These are phyloP conservation scores for Fusarium sororula DNA, from an alignment of 2,329 filamentous ascomycete genomes.

Conservation along the genomic window DNA sequence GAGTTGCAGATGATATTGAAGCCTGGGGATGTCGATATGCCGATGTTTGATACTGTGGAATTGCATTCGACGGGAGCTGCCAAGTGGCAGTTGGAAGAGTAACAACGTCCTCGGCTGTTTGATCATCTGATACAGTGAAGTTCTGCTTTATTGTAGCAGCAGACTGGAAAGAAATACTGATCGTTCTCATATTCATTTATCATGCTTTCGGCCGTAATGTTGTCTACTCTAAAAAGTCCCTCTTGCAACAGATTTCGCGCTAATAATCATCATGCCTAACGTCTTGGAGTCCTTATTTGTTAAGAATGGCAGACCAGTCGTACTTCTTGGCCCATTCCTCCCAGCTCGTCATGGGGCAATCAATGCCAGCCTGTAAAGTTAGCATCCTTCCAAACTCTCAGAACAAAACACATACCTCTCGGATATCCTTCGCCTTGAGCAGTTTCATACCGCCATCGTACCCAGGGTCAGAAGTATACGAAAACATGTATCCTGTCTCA, in stretches of 20 bases:
- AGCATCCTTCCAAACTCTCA: not conserved
- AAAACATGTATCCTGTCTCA: slow-evolving; percentile 58
- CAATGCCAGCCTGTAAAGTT: slow-evolving; percentile 52
- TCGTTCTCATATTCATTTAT: not conserved
- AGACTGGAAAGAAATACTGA: no score
- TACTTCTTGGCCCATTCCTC: slow-evolving; percentile 49
- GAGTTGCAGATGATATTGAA: slow-evolving; percentile 2
- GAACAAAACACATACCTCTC: slow-evolving; percentile 48
- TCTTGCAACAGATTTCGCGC: no score
- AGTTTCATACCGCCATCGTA: slow-evolving; percentile 59
- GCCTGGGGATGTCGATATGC: not conserved
- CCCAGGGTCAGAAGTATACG: slow-evolving; percentile 57
- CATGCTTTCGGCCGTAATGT: not conserved
- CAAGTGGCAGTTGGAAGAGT: not conserved
- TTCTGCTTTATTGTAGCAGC: not conserved
- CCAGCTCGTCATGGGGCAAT: slow-evolving; percentile 54
- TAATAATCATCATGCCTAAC: not conserved
- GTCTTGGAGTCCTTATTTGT: not conserved
- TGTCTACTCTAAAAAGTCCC: not conserved
- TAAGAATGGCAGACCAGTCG: slow-evolving; percentile 46
- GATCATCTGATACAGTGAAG: not conserved
- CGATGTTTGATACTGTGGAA: slow-evolving; percentile 1
- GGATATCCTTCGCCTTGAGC: slow-evolving; percentile 54
- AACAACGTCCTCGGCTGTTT: not conserved
- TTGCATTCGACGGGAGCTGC: not conserved